Percentiles rank a stretch among this genome's conserved stretches.
These are phyloP conservation scores for Cutaneotrichosporon sp. DNA, from an alignment of 1,284 basidiomycete genomes.

Conservation along the genomic window DNA sequence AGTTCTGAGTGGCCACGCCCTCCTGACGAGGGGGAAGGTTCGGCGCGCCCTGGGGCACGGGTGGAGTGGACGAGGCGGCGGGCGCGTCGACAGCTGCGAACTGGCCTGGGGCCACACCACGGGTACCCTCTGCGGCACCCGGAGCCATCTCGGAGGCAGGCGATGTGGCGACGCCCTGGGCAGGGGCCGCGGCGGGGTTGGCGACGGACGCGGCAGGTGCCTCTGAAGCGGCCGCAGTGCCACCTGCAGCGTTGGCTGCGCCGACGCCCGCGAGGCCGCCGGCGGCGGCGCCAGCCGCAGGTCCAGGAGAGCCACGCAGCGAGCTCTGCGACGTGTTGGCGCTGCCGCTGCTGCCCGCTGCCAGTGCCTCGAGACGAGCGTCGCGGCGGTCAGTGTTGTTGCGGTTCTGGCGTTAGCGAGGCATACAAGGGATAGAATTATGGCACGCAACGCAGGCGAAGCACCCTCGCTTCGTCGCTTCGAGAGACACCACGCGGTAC, in stretches of 20 bases:
- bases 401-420: not conserved
- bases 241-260: constrained; percentile 5
- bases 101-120: not conserved
- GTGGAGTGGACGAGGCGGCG: not conserved
- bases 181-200: not conserved
- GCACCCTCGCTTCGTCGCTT: not conserved
- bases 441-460: not conserved
- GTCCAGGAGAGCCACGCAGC: not conserved
- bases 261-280: not conserved
- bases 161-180: not conserved
- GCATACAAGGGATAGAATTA: not conserved
- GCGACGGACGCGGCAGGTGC: not conserved
- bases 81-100: not conserved
- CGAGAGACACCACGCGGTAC: not conserved
- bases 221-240: not conserved
- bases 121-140: not conserved
- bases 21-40: not conserved
- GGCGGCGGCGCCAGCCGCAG: not conserved
- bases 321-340: not conserved
- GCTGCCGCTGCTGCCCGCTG: not conserved
- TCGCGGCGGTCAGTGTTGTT: constrained; percentile 1
- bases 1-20: not conserved
- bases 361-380: constrained; percentile 16
- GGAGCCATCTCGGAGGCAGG: not conserved
- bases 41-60: not conserved